phyloP scores from a whole-genome alignment of 345 rosid species.

The Hirschfeldia incana region DNA sequence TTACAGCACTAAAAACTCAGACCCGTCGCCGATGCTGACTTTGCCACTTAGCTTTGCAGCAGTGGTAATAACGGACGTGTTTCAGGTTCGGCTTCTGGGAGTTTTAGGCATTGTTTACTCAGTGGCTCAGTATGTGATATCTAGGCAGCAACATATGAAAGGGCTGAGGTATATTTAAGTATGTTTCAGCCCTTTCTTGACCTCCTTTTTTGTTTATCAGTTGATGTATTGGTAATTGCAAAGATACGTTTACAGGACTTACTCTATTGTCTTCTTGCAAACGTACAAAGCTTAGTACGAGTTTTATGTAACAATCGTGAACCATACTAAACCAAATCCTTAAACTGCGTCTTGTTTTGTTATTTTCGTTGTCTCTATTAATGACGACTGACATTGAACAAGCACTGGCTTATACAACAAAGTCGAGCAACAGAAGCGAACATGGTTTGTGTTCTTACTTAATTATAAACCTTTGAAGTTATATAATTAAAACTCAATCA shows the following conservation, averaged over 20 bases:
- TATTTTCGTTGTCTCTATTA: constrained; percentile 9
- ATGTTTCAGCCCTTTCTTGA: constrained; percentile 15
- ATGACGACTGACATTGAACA: constrained; percentile 27
- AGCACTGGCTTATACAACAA: background rate
- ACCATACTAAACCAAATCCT: background rate
- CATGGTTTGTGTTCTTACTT: constrained; percentile 21
- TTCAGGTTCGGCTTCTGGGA: constrained; percentile 81
- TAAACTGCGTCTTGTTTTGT: constrained; percentile 17
- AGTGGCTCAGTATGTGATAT: constrained; percentile 70
- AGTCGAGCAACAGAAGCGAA: constrained; percentile 27
- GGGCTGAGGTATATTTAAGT: constrained; percentile 88
- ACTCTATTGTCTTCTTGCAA: background rate
- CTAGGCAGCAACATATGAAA: constrained; percentile 91
- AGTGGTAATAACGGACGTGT: constrained; percentile 77
- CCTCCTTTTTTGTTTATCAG: background rate
- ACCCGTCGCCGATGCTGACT: constrained; percentile 65
- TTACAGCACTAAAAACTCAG: constrained; percentile 61
- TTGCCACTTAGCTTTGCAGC: constrained; percentile 92
- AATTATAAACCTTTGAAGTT: background rate
- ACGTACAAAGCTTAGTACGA: background rate
- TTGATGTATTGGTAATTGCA: constrained; percentile 17
- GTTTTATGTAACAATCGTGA: background rate
- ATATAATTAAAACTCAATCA: no score
- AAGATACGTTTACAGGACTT: constrained; percentile 16
- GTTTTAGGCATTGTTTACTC: constrained; percentile 80